Evolutionary conservation across 768 basidiomycete genomes (phyloP).

Genomic region (Kwoniella sp.): DNA sequence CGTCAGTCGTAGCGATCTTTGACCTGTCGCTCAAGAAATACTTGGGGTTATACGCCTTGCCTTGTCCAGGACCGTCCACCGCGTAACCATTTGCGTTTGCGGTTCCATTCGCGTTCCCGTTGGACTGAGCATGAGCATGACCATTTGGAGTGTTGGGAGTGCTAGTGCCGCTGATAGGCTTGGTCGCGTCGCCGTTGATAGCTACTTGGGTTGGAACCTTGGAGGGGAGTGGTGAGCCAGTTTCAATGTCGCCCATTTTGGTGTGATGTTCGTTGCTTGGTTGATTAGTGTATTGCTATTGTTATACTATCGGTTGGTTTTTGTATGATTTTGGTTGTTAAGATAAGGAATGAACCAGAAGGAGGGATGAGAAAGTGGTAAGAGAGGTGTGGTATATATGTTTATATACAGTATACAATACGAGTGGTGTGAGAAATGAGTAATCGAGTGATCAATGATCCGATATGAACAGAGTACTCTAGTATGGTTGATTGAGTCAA

Average conservation of each 20-base stretch:
- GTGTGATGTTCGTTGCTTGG: neutral
- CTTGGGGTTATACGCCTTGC: constrained; percentile 11
- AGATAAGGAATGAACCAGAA: neutral
- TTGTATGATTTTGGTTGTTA: neutral
- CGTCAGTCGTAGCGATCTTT: constrained; percentile 32
- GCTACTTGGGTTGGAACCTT: constrained; percentile 3
- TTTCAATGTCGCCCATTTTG: constrained; percentile 21
- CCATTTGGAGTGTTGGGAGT: constrained; percentile 1
- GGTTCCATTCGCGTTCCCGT: no score
- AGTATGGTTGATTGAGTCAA: no score
- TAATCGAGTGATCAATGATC: no score
- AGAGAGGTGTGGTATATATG: no score
- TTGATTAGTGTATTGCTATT: neutral
- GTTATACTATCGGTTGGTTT: neutral
- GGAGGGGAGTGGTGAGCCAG: constrained; percentile 4
- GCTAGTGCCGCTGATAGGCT: constrained; percentile 8
- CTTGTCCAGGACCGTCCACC: neutral
- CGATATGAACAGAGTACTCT: no score
- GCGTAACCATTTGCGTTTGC: no score
- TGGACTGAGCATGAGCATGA: neutral
- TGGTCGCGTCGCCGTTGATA: constrained; percentile 1
- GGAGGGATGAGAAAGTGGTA: neutral
- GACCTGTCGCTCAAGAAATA: constrained; percentile 36
- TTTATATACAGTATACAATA: no score
- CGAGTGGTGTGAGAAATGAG: no score